Conservation (phyloP, 345 rosid genomes). For the Carallia pectinifolia region DNA sequence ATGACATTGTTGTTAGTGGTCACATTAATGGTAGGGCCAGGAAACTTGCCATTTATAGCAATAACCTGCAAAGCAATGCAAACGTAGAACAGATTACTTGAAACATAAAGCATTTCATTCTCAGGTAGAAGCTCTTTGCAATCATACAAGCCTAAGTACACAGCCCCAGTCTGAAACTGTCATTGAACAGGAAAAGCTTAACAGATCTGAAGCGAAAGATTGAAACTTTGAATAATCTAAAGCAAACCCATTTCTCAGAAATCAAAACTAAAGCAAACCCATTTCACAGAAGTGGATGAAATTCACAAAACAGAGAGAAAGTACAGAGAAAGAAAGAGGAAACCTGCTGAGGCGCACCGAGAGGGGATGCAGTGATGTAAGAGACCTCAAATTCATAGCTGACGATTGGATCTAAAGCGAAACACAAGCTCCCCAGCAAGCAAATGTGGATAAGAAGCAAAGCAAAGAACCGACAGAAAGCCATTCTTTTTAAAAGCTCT, state of each 20-base stretch:
- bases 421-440: conserved; percentile 44
- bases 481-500: conserved; percentile 39
- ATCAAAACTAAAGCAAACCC: conserved; percentile 25
- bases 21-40: conserved; percentile 85
- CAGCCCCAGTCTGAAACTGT: conserved; percentile 7
- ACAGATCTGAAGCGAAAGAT: conserved; percentile 51
- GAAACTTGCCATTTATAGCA: conserved; percentile 89
- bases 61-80: conserved; percentile 65
- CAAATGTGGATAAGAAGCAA: conserved; percentile 53
- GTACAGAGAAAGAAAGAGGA: conserved; percentile 29
- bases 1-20: conserved; percentile 88
- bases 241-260: conserved; percentile 19
- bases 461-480: conserved; percentile 36
- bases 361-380: conserved; percentile 94
- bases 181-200: conserved; percentile 14
- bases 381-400: conserved; percentile 72
- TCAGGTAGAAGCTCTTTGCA: conserved; percentile 10
- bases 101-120: conserved; percentile 10
- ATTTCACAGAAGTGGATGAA: background rate
- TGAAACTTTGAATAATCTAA: conserved; percentile 35
- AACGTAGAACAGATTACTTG: conserved; percentile 13
- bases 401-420: conserved; percentile 75
- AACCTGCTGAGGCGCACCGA: conserved; percentile 94
- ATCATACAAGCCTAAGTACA: conserved; percentile 10
- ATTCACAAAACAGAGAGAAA: conserved; percentile 2